phyloP scores from a whole-genome alignment of 371 early-diverging fungal species.

The Mortierella sp. region DNA sequence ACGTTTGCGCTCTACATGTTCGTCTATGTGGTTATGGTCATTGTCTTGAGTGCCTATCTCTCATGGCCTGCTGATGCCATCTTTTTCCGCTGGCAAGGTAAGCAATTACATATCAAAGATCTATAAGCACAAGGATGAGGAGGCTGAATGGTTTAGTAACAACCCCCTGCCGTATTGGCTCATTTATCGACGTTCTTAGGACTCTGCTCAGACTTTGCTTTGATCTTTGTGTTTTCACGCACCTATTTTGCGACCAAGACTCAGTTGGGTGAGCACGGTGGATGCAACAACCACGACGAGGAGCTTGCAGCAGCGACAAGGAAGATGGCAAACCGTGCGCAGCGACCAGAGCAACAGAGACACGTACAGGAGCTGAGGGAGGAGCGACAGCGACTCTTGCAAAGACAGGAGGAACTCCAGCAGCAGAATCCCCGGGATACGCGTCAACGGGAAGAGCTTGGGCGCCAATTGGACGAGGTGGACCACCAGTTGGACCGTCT shows the following conservation, averaged over 20 bases:
- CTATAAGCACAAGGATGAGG: background rate
- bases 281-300: constrained; percentile 19
- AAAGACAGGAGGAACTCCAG: too few species aligned
- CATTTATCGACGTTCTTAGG: constrained; percentile 36
- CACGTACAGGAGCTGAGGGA: too few species aligned
- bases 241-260: constrained; percentile 48
- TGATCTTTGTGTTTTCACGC: constrained; percentile 55
- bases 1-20: constrained; percentile 53
- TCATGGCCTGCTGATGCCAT: constrained; percentile 63
- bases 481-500: too few species aligned
- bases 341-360: constrained; percentile 16
- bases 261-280: constrained; percentile 24
- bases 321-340: constrained; percentile 16
- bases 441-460: too few species aligned
- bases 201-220: constrained; percentile 59
- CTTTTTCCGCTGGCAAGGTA: constrained; percentile 64
- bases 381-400: too few species aligned
- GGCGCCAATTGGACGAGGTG: too few species aligned
- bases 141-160: background rate
- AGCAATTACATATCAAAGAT: background rate
- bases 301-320: constrained; percentile 25
- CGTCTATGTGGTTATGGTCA: constrained; percentile 47
- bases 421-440: too few species aligned
- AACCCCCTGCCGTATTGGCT: too few species aligned
- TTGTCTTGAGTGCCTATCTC: constrained; percentile 47